phyloP scores from a whole-genome alignment of 805 yeast genomes.

The Diddensiella caesifluorescens region DNA sequence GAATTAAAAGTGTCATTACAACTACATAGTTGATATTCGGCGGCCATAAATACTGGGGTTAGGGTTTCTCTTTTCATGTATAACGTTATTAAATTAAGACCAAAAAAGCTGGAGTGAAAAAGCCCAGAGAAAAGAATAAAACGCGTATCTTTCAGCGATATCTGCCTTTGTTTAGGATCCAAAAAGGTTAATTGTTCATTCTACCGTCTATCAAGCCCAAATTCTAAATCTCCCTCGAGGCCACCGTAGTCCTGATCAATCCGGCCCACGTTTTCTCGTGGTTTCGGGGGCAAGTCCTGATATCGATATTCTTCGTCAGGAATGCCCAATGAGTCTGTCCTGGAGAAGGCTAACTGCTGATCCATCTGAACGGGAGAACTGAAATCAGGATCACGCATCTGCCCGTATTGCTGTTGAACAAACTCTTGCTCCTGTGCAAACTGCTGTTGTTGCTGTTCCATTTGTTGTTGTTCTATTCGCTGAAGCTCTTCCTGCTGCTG shows the following conservation, averaged over 20 bases:
- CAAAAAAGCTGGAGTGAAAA: too few relatives aligned
- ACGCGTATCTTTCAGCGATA: too few relatives aligned
- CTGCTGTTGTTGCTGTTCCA: slow-evolving; percentile 31
- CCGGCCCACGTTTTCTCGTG: slow-evolving; percentile 44
- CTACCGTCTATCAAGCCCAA: slow-evolving; percentile 51
- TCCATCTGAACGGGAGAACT: slow-evolving; percentile 28
- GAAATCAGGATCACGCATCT: slow-evolving; percentile 17
- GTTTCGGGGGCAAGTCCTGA: slow-evolving; percentile 55
- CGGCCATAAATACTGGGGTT: too few relatives aligned
- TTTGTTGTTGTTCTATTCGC: slow-evolving; percentile 31
- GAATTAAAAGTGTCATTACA: too few relatives aligned
- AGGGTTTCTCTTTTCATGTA: too few relatives aligned
- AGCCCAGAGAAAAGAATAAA: too few relatives aligned
- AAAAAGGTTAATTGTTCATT: background rate
- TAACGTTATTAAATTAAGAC: too few relatives aligned
- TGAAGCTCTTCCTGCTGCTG: slow-evolving; percentile 28
- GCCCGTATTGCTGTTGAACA: slow-evolving; percentile 13
- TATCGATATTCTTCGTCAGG: slow-evolving; percentile 42
- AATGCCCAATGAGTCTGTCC: slow-evolving; percentile 38
- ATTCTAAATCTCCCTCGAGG: slow-evolving; percentile 61
- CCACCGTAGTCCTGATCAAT: slow-evolving; percentile 35
- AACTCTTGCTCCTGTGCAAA: slow-evolving; percentile 16
- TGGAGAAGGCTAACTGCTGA: slow-evolving; percentile 27
- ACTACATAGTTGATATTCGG: too few relatives aligned
- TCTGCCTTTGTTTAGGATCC: background rate